phyloP scores from a whole-genome alignment of 352 stramenopile genomes.

The Globisporangium echinulatum region DNA sequence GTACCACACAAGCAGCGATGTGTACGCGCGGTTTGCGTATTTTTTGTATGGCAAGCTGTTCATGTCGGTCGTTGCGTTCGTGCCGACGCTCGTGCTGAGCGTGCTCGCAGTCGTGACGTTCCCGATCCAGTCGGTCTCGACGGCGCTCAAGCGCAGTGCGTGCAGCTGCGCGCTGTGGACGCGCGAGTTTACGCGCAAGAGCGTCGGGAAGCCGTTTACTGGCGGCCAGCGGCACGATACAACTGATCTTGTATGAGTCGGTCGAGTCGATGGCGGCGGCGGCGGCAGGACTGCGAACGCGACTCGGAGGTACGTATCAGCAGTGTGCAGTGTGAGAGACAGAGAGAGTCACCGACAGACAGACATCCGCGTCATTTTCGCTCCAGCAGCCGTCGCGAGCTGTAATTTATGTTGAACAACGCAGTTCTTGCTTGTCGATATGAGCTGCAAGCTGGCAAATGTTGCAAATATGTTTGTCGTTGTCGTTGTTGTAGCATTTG shows the following conservation, averaged over 20 bases:
- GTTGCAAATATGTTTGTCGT: background rate
- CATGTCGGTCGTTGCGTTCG: slow-evolving; percentile 47
- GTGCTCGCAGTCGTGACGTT: slow-evolving; percentile 48
- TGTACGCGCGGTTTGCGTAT: slow-evolving; percentile 70
- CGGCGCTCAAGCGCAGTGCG: slow-evolving; percentile 27
- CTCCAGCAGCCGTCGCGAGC: no score
- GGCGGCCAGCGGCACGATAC: slow-evolving; percentile 18
- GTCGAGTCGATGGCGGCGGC: background rate
- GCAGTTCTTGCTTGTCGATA: no score
- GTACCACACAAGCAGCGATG: slow-evolving; percentile 46
- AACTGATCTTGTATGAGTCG: slow-evolving; percentile 27
- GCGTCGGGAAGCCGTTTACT: slow-evolving; percentile 43
- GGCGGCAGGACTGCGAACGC: no score
- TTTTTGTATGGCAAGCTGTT: slow-evolving; percentile 59
- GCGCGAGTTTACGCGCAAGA: slow-evolving; percentile 58
- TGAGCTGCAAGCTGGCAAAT: background rate
- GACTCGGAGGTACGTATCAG: background rate
- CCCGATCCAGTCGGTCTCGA: slow-evolving; percentile 45
- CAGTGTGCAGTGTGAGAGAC: no score
- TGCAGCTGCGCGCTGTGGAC: slow-evolving; percentile 52
- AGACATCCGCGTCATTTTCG: no score
- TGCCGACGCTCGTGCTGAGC: slow-evolving; percentile 47
- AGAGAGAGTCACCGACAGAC: no score
- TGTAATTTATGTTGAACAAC: no score
- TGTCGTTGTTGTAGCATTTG: no score